phyloP scores from a whole-genome alignment of 371 early-diverging fungal genomes.

The Funneliformis caledonium region DNA sequence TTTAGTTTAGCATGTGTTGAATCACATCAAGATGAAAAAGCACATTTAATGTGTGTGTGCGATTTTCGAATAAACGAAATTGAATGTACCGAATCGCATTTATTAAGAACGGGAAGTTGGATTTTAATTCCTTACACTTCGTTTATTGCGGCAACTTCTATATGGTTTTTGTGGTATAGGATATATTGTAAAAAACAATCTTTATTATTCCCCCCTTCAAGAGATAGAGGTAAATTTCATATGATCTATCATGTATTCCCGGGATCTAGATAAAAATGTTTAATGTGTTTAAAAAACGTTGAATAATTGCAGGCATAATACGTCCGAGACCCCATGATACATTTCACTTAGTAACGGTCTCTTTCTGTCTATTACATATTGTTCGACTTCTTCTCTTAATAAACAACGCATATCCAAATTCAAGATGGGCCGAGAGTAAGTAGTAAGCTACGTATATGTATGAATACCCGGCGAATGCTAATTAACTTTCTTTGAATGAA shows the following conservation, averaged over 20 bases:
- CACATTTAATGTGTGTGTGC: neutral
- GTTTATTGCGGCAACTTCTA: neutral
- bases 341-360: conserved; percentile 20
- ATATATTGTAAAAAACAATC: conserved; percentile 11
- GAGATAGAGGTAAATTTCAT: conserved; percentile 1
- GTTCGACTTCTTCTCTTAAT: neutral
- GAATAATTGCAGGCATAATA: conserved; percentile 8
- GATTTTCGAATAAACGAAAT: conserved; percentile 21
- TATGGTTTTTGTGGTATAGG: conserved; percentile 4
- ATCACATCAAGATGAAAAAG: neutral
- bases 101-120: conserved; percentile 14
- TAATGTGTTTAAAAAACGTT: neutral
- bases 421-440: neutral
- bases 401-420: neutral
- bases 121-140: neutral
- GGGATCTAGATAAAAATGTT: neutral
- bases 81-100: neutral
- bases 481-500: neutral
- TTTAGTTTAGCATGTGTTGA: neutral
- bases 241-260: neutral
- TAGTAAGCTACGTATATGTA: neutral
- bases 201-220: conserved; percentile 28
- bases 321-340: conserved; percentile 26
- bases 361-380: neutral
- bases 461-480: neutral